Conservation (phyloP, 2,329 filamentous ascomycete genomes). For the Aspergillus ochraceus region DNA sequence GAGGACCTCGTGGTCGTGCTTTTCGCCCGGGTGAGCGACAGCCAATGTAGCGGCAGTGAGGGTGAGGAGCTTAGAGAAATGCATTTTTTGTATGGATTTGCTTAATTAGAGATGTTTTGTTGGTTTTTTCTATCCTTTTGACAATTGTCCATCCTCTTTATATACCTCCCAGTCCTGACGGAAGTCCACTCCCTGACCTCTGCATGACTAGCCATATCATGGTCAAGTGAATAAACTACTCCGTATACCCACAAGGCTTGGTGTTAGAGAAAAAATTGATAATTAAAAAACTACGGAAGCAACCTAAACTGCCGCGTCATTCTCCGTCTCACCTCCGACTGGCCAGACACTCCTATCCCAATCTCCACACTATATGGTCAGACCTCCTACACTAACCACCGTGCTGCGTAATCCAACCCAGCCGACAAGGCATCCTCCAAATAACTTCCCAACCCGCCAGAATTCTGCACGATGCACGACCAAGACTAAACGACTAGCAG, state of each 20-base stretch:
- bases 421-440: background rate
- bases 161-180: background rate
- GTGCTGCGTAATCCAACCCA: too few species aligned
- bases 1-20: constrained; percentile 28
- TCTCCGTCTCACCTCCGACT: too few species aligned
- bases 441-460: background rate
- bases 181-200: too few species aligned
- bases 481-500: background rate
- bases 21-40: constrained; percentile 33
- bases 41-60: constrained; percentile 31
- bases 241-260: too few species aligned
- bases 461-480: background rate
- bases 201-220: too few species aligned
- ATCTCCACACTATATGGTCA: too few species aligned
- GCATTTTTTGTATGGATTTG: constrained; percentile 14
- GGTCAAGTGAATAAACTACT: too few species aligned
- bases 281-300: too few species aligned
- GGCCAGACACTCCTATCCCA: too few species aligned
- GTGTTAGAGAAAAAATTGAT: background rate
- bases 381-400: too few species aligned
- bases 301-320: too few species aligned
- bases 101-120: background rate
- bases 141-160: background rate
- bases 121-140: too few species aligned
- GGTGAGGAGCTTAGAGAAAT: constrained; percentile 31